Conservation (phyloP, 768 basidiomycete species). For the Coprinopsis sp. region DNA sequence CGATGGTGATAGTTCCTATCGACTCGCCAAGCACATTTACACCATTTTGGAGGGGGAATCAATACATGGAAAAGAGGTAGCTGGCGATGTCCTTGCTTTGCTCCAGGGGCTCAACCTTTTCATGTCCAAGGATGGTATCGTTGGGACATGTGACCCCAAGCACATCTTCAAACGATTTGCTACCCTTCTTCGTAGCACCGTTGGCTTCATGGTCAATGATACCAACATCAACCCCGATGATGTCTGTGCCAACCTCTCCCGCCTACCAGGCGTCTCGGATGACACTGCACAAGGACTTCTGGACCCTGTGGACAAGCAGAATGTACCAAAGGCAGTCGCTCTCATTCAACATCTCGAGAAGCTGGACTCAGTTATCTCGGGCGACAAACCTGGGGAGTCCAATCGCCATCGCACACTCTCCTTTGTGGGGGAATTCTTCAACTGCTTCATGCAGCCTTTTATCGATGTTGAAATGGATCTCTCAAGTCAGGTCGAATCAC, state of each 20-base stretch:
- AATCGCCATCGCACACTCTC: no score
- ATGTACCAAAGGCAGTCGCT: slow-evolving; percentile 5
- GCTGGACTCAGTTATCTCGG: no score
- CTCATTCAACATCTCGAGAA: slow-evolving; percentile 2
- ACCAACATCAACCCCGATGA: neutral
- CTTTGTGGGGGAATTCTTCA: slow-evolving; percentile 12
- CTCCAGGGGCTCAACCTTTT: slow-evolving; percentile 2
- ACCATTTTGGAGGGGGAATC: neutral
- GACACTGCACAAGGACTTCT: neutral
- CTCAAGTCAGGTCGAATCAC: slow-evolving; percentile 16
- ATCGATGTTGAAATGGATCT: slow-evolving; percentile 14
- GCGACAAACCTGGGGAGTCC: no score
- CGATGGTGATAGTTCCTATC: no score
- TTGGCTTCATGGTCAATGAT: neutral
- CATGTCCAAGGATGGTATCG: neutral
- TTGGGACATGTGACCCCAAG: slow-evolving; percentile 1
- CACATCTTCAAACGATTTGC: slow-evolving; percentile 5
- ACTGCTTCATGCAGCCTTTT: slow-evolving; percentile 16
- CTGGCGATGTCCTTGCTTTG: neutral
- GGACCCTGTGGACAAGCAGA: slow-evolving; percentile 10
- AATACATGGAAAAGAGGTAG: neutral
- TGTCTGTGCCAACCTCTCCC: neutral
- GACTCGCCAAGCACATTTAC: no score
- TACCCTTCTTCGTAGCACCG: neutral
- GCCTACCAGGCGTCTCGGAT: neutral